These are phyloP conservation scores for Calophaca sinica DNA, from an alignment of 306 rosid genomes.

Conservation along the genomic window DNA sequence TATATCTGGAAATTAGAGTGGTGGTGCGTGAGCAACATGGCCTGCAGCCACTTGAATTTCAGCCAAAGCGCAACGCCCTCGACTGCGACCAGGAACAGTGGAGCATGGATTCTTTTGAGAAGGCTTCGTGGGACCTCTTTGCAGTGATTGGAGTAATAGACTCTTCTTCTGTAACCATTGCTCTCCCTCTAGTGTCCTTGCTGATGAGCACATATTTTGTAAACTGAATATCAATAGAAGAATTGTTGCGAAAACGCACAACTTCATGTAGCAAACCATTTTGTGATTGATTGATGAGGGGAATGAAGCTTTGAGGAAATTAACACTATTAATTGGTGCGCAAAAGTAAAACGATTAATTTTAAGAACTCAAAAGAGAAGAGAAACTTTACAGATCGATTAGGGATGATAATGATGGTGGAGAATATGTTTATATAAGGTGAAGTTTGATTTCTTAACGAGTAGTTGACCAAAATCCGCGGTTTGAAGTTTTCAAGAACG, in stretches of 20 bases:
- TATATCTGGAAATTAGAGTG: not conserved
- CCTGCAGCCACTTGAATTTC: conserved; percentile 34
- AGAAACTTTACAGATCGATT: not conserved
- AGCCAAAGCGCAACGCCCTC: conserved; percentile 45
- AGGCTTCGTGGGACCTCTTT: conserved; percentile 39
- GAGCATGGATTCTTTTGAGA: conserved; percentile 50
- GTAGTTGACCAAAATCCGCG: conserved; percentile 48
- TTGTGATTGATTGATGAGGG: not conserved
- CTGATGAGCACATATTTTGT: not conserved
- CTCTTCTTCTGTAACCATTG: conserved; percentile 40
- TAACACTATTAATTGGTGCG: not conserved
- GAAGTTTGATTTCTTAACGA: not conserved
- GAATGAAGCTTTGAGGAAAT: not conserved
- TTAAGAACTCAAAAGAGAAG: not conserved
- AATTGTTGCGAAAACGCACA: conserved; percentile 26
- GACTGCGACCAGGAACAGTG: conserved; percentile 48
- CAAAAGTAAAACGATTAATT: no score
- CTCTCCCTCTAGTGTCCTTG: conserved; percentile 45
- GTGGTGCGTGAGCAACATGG: conserved; percentile 6
- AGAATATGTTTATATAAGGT: not conserved
- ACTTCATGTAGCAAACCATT: conserved; percentile 41
- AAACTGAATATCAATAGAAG: conserved; percentile 20
- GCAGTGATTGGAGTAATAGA: conserved; percentile 24
- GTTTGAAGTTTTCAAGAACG: conserved; percentile 41
- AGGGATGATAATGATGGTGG: conserved; percentile 20